phyloP scores from a whole-genome alignment of 1,284 basidiomycete genomes.

The Ceratobasidium sp. region DNA sequence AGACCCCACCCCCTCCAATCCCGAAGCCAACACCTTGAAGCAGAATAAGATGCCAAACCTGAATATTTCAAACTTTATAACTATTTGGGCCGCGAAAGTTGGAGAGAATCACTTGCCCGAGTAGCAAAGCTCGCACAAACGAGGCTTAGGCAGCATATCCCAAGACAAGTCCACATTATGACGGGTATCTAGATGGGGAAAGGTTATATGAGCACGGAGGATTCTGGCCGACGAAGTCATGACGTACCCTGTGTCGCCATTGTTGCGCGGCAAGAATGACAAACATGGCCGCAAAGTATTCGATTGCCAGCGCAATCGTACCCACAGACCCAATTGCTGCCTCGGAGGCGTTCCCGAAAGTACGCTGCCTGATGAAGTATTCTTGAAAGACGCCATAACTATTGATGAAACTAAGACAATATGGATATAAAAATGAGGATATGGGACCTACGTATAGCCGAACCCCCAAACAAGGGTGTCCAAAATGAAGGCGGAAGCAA shows the following conservation, averaged over 20 bases:
- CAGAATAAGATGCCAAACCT: conserved; percentile 46
- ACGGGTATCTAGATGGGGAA: conserved; percentile 22
- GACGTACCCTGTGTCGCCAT: conserved; percentile 39
- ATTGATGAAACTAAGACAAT: neutral
- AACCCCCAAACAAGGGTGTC: conserved; percentile 46
- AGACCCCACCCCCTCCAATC: conserved; percentile 44
- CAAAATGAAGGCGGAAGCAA: conserved; percentile 23
- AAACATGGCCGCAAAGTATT: conserved; percentile 43
- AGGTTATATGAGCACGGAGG: conserved; percentile 9
- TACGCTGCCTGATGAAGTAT: conserved; percentile 51
- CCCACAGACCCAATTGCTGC: conserved; percentile 47
- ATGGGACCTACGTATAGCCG: conserved; percentile 20
- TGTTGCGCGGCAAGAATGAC: conserved; percentile 40
- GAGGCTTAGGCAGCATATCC: conserved; percentile 36
- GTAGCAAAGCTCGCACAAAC: conserved; percentile 46
- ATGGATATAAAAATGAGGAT: neutral
- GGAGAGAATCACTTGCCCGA: neutral
- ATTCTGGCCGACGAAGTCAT: neutral
- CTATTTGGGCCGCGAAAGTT: neutral
- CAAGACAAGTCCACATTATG: conserved; percentile 44
- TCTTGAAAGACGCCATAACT: conserved; percentile 54
- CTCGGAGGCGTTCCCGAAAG: conserved; percentile 42
- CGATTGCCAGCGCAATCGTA: conserved; percentile 44
- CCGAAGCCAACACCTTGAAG: conserved; percentile 45
- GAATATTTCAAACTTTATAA: too few species aligned